These are phyloP conservation scores for Pseudocercospora pini-densiflorae DNA, from an alignment of 2,329 filamentous ascomycete genomes.

Conservation along the genomic window DNA sequence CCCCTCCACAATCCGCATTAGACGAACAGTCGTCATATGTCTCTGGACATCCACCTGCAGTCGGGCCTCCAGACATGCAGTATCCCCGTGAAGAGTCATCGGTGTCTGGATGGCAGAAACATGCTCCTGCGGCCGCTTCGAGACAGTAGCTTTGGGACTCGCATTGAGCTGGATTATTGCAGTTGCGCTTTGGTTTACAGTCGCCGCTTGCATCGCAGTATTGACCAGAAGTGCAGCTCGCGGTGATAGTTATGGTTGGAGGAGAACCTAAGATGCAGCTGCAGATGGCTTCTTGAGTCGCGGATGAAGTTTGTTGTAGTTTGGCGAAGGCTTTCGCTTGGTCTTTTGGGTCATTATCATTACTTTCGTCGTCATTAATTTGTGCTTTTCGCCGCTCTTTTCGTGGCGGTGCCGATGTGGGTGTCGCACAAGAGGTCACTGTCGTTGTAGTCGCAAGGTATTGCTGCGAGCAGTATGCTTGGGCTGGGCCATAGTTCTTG, in stretches of 20 bases:
- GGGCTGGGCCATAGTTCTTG: constrained; percentile 19
- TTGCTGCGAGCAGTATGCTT: constrained; percentile 15
- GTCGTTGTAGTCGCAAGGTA: constrained; percentile 15
- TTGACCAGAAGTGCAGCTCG: constrained; percentile 11
- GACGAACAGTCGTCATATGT: constrained; percentile 23
- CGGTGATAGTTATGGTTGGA: constrained; percentile 7
- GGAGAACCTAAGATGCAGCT: constrained; percentile 12
- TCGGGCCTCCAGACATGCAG: constrained; percentile 23
- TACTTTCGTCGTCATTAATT: not conserved
- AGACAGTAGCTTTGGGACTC: constrained; percentile 22
- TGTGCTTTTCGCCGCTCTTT: not conserved
- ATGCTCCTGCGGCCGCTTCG: constrained; percentile 17
- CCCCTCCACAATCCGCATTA: constrained; percentile 24
- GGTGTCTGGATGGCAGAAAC: constrained; percentile 27
- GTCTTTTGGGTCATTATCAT: not conserved
- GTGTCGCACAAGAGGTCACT: constrained; percentile 14
- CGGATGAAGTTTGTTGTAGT: not conserved
- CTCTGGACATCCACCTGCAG: constrained; percentile 17
- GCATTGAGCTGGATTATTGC: constrained; percentile 24
- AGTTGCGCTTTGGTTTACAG: constrained; percentile 21
- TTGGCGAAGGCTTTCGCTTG: constrained; percentile 6
- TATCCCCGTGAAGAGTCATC: constrained; percentile 23
- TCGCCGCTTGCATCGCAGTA: constrained; percentile 9
- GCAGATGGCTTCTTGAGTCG: constrained; percentile 9
- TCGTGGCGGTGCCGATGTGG: not conserved